A percentile compares a stretch with the other conserved stretches of the same genome.
Evolutionary conservation across 768 basidiomycete species (phyloP).

Genomic region (Termitomyces sp.): DNA sequence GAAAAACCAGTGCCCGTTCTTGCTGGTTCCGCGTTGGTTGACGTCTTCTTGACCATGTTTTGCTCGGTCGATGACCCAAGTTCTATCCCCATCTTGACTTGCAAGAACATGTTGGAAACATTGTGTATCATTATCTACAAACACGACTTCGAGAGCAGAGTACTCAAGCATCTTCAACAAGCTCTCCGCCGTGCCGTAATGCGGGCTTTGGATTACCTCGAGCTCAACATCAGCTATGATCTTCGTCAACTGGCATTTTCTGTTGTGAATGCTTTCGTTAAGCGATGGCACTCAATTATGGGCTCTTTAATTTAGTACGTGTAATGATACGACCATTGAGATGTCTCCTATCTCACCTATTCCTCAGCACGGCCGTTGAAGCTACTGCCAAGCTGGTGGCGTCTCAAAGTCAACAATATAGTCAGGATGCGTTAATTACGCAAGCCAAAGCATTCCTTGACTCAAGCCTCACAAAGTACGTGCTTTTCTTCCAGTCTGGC

Average conservation of each 20-base stretch:
- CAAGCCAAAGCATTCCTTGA: constrained; percentile 56
- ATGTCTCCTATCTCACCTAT: neutral
- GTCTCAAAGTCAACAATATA: constrained; percentile 40
- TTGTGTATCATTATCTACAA: constrained; percentile 67
- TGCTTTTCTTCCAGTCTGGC: neutral
- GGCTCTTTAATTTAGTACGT: constrained; percentile 51
- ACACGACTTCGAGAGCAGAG: constrained; percentile 58
- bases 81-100: constrained; percentile 45
- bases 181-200: constrained; percentile 47
- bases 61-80: constrained; percentile 38
- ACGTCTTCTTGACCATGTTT: constrained; percentile 50
- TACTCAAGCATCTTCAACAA: constrained; percentile 50
- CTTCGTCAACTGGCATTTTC: constrained; percentile 61
- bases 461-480: constrained; percentile 41
- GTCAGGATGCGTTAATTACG: constrained; percentile 52
- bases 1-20: constrained; percentile 38
- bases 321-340: neutral
- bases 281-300: constrained; percentile 48
- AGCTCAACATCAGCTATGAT: constrained; percentile 58
- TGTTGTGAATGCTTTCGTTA: constrained; percentile 56
- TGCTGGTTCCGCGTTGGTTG: constrained; percentile 60
- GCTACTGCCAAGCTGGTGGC: constrained; percentile 41
- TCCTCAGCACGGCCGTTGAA: constrained; percentile 47
- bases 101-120: constrained; percentile 59
- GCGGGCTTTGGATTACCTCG: constrained; percentile 44